Conservation (phyloP, 352 stramenopile species). For the Phytophthora megakarya region DNA sequence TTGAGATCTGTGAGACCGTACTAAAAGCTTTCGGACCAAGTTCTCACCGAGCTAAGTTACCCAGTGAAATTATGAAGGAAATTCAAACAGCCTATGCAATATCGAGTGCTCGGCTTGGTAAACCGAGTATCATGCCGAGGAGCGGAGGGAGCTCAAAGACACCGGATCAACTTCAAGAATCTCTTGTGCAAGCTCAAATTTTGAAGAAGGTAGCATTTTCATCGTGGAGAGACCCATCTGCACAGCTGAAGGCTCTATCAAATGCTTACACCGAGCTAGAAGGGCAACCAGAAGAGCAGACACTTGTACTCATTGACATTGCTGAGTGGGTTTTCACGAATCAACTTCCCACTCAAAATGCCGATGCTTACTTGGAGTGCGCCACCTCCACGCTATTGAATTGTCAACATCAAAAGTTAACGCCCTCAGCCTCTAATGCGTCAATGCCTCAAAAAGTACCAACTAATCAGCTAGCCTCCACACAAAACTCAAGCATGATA, state of each 20-base stretch:
- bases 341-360: slow-evolving; percentile 60
- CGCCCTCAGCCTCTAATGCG: slow-evolving; percentile 12
- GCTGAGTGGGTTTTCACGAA: slow-evolving; percentile 87
- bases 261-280: slow-evolving; percentile 66
- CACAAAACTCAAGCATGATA: slow-evolving; percentile 16
- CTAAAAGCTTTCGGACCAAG: slow-evolving; percentile 27
- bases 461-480: slow-evolving; percentile 13
- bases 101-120: slow-evolving; percentile 63
- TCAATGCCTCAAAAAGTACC: slow-evolving; percentile 17
- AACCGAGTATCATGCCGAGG: slow-evolving; percentile 22
- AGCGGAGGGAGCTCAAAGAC: slow-evolving; percentile 25
- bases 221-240: slow-evolving; percentile 57
- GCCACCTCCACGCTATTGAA: slow-evolving; percentile 50
- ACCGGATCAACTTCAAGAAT: slow-evolving; percentile 46
- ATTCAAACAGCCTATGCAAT: slow-evolving; percentile 60
- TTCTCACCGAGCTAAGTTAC: slow-evolving; percentile 23
- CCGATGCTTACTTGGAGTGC: slow-evolving; percentile 57
- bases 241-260: slow-evolving; percentile 62
- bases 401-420: slow-evolving; percentile 34
- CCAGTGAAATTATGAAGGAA: slow-evolving; percentile 44
- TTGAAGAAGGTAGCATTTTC: slow-evolving; percentile 68
- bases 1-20: slow-evolving; percentile 43
- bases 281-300: slow-evolving; percentile 62
- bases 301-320: slow-evolving; percentile 75
- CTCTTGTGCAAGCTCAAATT: slow-evolving; percentile 65